These are phyloP conservation scores for Didymella sp. DNA, from an alignment of 2,329 filamentous ascomycete genomes.

Conservation along the genomic window DNA sequence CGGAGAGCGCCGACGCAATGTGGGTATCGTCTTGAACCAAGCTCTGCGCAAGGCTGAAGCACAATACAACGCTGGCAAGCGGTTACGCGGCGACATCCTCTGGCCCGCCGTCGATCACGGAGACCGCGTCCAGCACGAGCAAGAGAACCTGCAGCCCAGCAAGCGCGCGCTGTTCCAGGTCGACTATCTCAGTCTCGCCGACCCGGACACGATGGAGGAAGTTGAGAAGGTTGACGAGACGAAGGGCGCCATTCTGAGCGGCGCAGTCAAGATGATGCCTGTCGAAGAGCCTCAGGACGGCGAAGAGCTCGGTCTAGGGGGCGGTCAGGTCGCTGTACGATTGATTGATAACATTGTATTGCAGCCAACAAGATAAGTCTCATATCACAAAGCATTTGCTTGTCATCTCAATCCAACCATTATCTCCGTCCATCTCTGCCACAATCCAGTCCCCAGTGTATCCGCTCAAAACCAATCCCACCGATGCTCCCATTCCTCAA, in stretches of 20 bases:
- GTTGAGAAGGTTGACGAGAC: slow-evolving; percentile 71
- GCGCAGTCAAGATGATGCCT: slow-evolving; percentile 87
- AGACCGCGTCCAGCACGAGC: slow-evolving; percentile 63
- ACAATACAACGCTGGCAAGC: slow-evolving; percentile 64
- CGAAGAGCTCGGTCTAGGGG: slow-evolving; percentile 75
- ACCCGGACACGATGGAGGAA: slow-evolving; percentile 84
- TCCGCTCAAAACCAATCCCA: background rate
- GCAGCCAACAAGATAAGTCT: slow-evolving; percentile 31
- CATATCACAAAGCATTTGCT: background rate
- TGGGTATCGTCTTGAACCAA: slow-evolving; percentile 74
- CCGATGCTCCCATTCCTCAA: background rate
- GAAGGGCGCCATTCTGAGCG: slow-evolving; percentile 83
- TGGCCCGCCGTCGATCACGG: slow-evolving; percentile 71
- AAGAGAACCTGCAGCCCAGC: slow-evolving; percentile 65
- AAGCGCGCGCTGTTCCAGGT: slow-evolving; percentile 78
- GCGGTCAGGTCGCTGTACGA: slow-evolving; percentile 76
- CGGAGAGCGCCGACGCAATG: slow-evolving; percentile 72
- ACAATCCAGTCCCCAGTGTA: background rate
- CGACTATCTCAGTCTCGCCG: slow-evolving; percentile 91
- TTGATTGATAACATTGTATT: slow-evolving; percentile 94
- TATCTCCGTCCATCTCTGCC: too few species aligned
- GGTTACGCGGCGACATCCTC: slow-evolving; percentile 71
- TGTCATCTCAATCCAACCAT: background rate
- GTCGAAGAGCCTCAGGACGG: slow-evolving; percentile 72
- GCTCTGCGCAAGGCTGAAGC: slow-evolving; percentile 75